Evolutionary conservation across 345 rosid species (phyloP).

Genomic region (Linum usitatissimum): DNA sequence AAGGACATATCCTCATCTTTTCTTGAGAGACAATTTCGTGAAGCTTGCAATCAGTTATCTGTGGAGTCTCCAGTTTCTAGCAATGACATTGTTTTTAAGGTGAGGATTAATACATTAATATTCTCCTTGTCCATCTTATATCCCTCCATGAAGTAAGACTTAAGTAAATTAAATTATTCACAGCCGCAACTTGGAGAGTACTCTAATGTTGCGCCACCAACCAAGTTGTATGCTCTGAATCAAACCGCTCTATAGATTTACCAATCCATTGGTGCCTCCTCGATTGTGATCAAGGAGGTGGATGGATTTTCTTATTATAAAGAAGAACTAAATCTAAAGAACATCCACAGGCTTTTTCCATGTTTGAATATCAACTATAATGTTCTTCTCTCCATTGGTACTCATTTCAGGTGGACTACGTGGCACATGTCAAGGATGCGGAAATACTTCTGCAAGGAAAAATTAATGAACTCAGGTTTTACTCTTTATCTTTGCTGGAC

Average conservation of each 20-base stretch:
- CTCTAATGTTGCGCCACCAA: too few relatives aligned
- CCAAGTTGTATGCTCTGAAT: too few relatives aligned
- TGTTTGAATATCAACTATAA: slow-evolving; percentile 2
- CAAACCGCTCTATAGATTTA: too few relatives aligned
- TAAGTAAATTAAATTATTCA: background rate
- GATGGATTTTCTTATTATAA: too few relatives aligned
- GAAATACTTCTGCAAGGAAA: slow-evolving; percentile 58
- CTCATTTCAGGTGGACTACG: slow-evolving; percentile 66
- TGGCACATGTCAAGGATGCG: slow-evolving; percentile 60
- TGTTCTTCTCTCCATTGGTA: slow-evolving; percentile 7
- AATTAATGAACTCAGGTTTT: slow-evolving; percentile 70
- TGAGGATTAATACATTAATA: slow-evolving; percentile 9
- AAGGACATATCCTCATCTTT: slow-evolving; percentile 55
- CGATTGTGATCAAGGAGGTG: too few relatives aligned
- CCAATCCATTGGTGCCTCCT: too few relatives aligned
- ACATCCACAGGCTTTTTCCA: too few relatives aligned
- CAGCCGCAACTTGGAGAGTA: too few relatives aligned
- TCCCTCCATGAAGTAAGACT: background rate
- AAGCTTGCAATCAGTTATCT: slow-evolving; percentile 67
- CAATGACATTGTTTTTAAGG: slow-evolving; percentile 49
- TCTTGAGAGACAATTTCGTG: slow-evolving; percentile 76
- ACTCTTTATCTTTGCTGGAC: background rate
- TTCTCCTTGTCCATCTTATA: background rate
- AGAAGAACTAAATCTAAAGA: too few relatives aligned
- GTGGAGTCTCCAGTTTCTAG: slow-evolving; percentile 32